Percentiles rank a stretch among this genome's conserved stretches.
Conservation (phyloP, 2,329 filamentous ascomycete species). For the Diaporthe capsici region DNA sequence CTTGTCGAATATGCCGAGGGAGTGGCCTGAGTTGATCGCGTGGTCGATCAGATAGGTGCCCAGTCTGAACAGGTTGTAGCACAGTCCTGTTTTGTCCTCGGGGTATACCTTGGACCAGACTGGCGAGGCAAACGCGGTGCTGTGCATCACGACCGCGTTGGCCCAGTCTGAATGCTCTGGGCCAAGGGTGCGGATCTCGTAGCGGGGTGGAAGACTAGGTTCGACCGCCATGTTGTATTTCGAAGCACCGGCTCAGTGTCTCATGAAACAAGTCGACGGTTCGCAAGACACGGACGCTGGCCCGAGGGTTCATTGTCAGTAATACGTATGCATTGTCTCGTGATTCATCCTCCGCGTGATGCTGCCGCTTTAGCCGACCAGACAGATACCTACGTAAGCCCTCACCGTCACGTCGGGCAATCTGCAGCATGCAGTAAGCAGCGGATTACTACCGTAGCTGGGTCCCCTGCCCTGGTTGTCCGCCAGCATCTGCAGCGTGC, state of each 20-base stretch:
- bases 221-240: neutral
- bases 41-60: slow-evolving; percentile 41
- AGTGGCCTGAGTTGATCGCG: slow-evolving; percentile 42
- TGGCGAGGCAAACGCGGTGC: slow-evolving; percentile 45
- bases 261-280: neutral
- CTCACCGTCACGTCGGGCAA: neutral
- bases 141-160: slow-evolving; percentile 45
- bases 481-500: neutral
- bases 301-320: neutral
- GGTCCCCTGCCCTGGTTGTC: neutral
- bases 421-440: slow-evolving; percentile 2
- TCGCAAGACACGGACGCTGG: neutral
- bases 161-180: slow-evolving; percentile 46
- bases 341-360: neutral
- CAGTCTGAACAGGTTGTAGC: slow-evolving; percentile 39
- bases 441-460: neutral
- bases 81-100: slow-evolving; percentile 35
- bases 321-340: neutral
- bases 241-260: neutral
- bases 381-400: too few species aligned
- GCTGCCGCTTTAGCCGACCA: neutral
- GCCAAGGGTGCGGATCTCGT: slow-evolving; percentile 47
- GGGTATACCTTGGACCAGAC: slow-evolving; percentile 45
- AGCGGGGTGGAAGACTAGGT: slow-evolving; percentile 43
- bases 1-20: slow-evolving; percentile 46